Evolutionary conservation across 257 asterid species (phyloP).

Genomic region (Nicotiana tabacum): DNA sequence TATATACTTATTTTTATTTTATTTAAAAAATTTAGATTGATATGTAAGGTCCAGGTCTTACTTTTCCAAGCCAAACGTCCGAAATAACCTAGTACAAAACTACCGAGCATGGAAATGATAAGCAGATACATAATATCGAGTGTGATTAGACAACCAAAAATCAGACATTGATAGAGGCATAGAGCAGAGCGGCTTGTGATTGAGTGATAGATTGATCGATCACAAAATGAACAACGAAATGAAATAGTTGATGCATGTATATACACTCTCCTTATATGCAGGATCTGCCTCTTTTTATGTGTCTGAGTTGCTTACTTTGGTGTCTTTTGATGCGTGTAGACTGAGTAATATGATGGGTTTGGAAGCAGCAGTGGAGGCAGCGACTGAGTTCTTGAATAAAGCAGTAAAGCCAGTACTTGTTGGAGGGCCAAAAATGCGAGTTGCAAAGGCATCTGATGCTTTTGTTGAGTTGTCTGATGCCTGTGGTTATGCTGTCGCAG

Average conservation of each 20-base stretch:
- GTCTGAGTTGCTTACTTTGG: neutral
- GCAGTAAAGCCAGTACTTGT: slow-evolving; percentile 89
- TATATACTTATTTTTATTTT: neutral
- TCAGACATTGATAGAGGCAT: no score
- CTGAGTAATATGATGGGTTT: slow-evolving; percentile 61
- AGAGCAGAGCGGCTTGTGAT: no score
- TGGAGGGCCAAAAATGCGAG: slow-evolving; percentile 74
- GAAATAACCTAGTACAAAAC: no score
- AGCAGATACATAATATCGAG: no score
- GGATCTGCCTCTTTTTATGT: neutral
- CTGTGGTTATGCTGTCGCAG: slow-evolving; percentile 57
- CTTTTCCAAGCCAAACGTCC: no score
- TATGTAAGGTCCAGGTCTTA: neutral
- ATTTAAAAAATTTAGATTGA: neutral
- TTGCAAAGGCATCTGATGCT: slow-evolving; percentile 57
- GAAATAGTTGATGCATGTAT: neutral
- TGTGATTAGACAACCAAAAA: no score
- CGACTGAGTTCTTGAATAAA: slow-evolving; percentile 64
- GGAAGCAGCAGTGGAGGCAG: slow-evolving; percentile 74
- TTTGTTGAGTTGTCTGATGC: slow-evolving; percentile 57
- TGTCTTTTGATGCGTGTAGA: slow-evolving; percentile 23
- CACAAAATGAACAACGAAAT: no score
- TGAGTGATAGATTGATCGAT: no score
- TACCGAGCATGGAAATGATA: no score
- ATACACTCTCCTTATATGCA: neutral